Evolutionary conservation across 331 rosid genomes (phyloP), one percentile per base, ranked within the genome.

Genomic region (Quercus lobata): DNA sequence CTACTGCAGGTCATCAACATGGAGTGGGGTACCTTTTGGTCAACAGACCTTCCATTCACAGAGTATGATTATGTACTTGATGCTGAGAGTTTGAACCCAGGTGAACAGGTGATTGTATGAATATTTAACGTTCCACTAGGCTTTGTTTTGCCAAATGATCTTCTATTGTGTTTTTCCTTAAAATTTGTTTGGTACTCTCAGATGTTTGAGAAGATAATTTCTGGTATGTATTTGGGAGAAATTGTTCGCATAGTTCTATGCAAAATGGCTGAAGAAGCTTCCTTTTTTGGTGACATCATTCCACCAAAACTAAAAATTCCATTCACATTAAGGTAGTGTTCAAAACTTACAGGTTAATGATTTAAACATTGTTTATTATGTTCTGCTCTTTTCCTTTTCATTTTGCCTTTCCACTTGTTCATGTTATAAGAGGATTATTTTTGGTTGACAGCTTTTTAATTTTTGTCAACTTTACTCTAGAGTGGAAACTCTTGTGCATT

Each of bases 211-310:
- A 96, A 96, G 91, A 70, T 96, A 21, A 90, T 96, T 72, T 96
- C 99, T 78, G 99, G 99, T 44, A 96, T 96, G 99, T 96, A 96
- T 85, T 91, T 96, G 86, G 97, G 98, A 57, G 99, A 96, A 29
- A 90, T 96, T 27, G 89, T 91, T 29, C 92, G 99, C 69, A 88
- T 93, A 89, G 97, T 88, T 62, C 78, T 96, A 81, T 65, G 83
- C 73, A 96, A 78, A 84, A 80, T 96, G 97, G 99, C 97, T 56
- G 97, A 92, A 81, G 95, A 96, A 84, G 99, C 95, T 73, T 87
- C 81, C 8, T 87, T 96, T 70, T 96, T 96, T 44, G 98, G 99
- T 29, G 98, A 92, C 66, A 80, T 77, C 71, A 92, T 92, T 77
- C 98, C 98, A 37, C 86, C 87, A 27, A 96, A 92, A 87, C 86